Evolutionary conservation across 2,329 filamentous ascomycete species (phyloP).

Genomic region (Nannizziopsis barbatae): DNA sequence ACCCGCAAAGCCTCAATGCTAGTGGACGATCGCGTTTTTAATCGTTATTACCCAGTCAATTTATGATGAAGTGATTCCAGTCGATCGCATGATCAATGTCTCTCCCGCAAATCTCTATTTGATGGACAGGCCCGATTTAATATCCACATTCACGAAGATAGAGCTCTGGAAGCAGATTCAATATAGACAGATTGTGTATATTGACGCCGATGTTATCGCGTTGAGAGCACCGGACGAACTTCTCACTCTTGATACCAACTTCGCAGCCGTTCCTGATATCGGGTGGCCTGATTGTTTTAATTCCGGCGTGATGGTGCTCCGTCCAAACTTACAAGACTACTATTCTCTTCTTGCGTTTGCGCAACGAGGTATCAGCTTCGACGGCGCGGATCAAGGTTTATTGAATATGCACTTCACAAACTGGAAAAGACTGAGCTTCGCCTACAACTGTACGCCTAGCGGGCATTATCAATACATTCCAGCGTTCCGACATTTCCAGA

Average conservation of each 20-base stretch:
- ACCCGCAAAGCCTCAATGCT: too few relatives aligned
- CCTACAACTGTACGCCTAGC: conserved; percentile 93
- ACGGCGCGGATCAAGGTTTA: conserved; percentile 90
- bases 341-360: conserved; percentile 75
- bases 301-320: conserved; percentile 88
- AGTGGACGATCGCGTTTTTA: too few relatives aligned
- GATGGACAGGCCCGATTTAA: conserved; percentile 82
- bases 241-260: conserved; percentile 53
- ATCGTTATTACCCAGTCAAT: conserved; percentile 46
- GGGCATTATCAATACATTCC: conserved; percentile 96
- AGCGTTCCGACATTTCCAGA: conserved; percentile 85
- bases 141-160: conserved; percentile 94
- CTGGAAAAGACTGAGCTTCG: conserved; percentile 83
- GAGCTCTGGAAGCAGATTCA: conserved; percentile 83
- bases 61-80: conserved; percentile 81
- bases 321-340: conserved; percentile 77
- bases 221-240: conserved; percentile 86
- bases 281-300: conserved; percentile 99
- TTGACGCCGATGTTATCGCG: conserved; percentile 89
- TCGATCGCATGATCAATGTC: conserved; percentile 65
- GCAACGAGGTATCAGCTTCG: conserved; percentile 79
- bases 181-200: conserved; percentile 84
- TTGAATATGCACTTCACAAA: conserved; percentile 87
- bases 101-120: conserved; percentile 73
- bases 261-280: conserved; percentile 77